Percentiles rank a stretch among this genome's conserved stretches.
Evolutionary conservation across 306 rosid species (phyloP).

Genomic region (Dryas alaskensis): DNA sequence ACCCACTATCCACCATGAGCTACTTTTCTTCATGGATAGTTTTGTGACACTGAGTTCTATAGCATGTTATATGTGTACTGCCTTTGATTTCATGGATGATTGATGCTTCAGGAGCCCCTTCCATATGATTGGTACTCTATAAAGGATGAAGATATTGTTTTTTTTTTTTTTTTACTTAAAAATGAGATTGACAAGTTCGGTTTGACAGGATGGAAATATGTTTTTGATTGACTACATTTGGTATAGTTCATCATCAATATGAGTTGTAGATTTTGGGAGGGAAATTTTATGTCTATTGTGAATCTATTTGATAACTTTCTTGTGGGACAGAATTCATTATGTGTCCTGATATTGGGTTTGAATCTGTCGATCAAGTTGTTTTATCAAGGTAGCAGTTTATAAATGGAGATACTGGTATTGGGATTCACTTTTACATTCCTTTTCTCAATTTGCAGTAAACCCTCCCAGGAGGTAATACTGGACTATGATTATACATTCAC

Average conservation of each 20-base stretch:
- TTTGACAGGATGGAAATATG: not conserved
- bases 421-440: slow-evolving; percentile 30
- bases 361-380: slow-evolving; percentile 14
- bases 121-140: not conserved
- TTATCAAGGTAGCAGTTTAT: slow-evolving; percentile 10
- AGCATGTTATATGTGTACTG: not conserved
- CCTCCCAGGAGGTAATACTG: slow-evolving; percentile 77
- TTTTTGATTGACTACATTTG: not conserved
- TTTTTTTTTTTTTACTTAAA: not conserved
- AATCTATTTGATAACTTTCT: not conserved
- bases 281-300: not conserved
- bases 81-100: not conserved
- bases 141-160: too few species aligned
- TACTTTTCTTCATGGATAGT: not conserved
- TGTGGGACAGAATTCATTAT: not conserved
- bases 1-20: not conserved
- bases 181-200: not conserved
- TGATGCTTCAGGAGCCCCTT: not conserved
- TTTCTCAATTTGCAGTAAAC: slow-evolving; percentile 67
- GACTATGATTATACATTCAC: slow-evolving; percentile 97
- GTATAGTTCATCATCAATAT: not conserved
- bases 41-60: not conserved
- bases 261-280: slow-evolving; percentile 1
- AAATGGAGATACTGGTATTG: slow-evolving; percentile 4
- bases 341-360: slow-evolving; percentile 2